Conservation (phyloP, 176 grass and related monocot species). For the Aechmea fasciata region DNA sequence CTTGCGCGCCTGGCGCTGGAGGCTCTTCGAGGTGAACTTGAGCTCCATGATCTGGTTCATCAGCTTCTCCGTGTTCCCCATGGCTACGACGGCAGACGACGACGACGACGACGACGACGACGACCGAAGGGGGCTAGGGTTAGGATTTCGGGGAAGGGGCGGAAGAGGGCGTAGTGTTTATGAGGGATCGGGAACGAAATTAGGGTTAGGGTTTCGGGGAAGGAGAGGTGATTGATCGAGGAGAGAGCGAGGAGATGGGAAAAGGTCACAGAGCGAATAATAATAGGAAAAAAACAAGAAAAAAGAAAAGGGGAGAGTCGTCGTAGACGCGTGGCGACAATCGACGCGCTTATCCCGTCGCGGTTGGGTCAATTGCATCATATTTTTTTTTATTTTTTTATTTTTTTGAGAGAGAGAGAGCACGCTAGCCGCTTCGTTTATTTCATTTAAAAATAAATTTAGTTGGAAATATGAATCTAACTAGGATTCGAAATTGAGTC, state of each 20-base stretch:
- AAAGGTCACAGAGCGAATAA: neutral
- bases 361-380: too few relatives aligned
- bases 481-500: too few relatives aligned
- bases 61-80: slow-evolving; percentile 94
- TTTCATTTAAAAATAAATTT: too few relatives aligned
- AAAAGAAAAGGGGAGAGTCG: too few relatives aligned
- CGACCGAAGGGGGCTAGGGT: neutral
- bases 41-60: slow-evolving; percentile 99
- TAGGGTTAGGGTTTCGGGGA: neutral
- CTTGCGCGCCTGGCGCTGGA: slow-evolving; percentile 85
- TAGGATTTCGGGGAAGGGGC: neutral
- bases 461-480: too few relatives aligned
- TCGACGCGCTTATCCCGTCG: too few relatives aligned
- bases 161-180: neutral
- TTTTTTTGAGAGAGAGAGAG: too few relatives aligned
- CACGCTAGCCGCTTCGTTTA: too few relatives aligned
- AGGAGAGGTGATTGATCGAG: neutral
- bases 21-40: slow-evolving; percentile 87
- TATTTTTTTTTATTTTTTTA: too few relatives aligned
- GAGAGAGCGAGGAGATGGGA: neutral
- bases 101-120: neutral
- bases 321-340: too few relatives aligned
- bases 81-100: slow-evolving; percentile 15
- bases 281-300: too few relatives aligned
- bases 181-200: neutral